Evolutionary conservation across 306 rosid species (phyloP).

Genomic region (Glycine soja): DNA sequence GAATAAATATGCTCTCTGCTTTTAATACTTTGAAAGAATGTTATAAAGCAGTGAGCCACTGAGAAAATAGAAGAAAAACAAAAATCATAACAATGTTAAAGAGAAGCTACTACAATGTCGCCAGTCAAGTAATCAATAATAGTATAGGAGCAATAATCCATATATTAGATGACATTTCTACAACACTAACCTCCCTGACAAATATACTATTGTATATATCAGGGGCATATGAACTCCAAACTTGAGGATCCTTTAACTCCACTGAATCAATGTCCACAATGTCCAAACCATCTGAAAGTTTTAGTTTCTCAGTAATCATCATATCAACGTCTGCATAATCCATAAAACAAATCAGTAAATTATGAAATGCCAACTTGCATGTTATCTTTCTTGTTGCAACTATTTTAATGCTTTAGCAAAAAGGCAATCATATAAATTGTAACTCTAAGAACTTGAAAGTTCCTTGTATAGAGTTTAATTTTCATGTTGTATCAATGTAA

Average conservation of each 20-base stretch:
- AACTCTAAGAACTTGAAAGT: conserved; percentile 29
- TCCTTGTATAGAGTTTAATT: not conserved
- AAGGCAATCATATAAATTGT: conserved; percentile 8
- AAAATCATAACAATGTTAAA: conserved; percentile 29
- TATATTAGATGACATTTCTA: conserved; percentile 31
- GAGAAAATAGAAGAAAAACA: conserved; percentile 15
- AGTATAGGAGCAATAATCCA: conserved; percentile 24
- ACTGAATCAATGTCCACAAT: conserved; percentile 68
- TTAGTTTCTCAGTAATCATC: conserved; percentile 51
- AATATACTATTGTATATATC: conserved; percentile 63
- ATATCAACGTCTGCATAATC: conserved; percentile 62
- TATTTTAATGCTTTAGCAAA: not conserved
- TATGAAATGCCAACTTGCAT: not conserved
- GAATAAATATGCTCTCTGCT: not conserved
- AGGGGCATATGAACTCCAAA: conserved; percentile 77
- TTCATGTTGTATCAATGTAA: not conserved
- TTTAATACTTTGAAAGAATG: not conserved
- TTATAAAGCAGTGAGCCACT: conserved; percentile 3
- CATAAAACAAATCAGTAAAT: conserved; percentile 28
- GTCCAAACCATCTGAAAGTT: conserved; percentile 47
- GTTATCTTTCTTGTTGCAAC: conserved; percentile 15
- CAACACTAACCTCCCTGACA: conserved; percentile 76
- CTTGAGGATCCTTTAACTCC: conserved; percentile 64
- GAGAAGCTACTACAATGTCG: conserved; percentile 3
- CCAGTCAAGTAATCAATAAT: not conserved